Evolutionary conservation across 2,329 filamentous ascomycete genomes (phyloP).

Genomic region (Neonectria faginata): DNA sequence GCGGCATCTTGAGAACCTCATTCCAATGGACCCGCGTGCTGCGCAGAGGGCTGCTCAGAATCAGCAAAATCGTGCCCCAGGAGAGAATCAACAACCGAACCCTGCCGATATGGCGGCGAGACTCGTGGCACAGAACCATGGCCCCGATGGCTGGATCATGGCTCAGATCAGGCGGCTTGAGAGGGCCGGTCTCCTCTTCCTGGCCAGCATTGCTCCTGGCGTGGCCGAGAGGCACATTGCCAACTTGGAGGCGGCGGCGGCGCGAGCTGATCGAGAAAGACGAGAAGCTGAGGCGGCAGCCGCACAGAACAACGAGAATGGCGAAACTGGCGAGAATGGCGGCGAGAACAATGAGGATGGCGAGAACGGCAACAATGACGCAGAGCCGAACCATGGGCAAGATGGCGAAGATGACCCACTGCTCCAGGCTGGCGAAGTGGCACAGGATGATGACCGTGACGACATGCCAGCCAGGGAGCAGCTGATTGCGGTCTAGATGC

Average conservation of each 20-base stretch:
- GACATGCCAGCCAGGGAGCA: constrained; percentile 37
- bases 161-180: constrained; percentile 65
- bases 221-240: constrained; percentile 74
- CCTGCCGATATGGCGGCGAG: constrained; percentile 66
- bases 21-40: constrained; percentile 62
- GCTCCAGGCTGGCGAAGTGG: constrained; percentile 36
- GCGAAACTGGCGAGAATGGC: constrained; percentile 31
- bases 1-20: constrained; percentile 68
- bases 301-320: constrained; percentile 35
- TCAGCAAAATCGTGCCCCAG: constrained; percentile 41
- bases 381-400: constrained; percentile 2
- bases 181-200: constrained; percentile 70
- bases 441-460: constrained; percentile 25
- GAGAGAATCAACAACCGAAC: constrained; percentile 50
- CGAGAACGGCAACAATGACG: constrained; percentile 23
- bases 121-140: constrained; percentile 58
- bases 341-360: constrained; percentile 38
- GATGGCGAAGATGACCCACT: constrained; percentile 17
- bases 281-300: constrained; percentile 56
- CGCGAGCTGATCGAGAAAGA: constrained; percentile 57
- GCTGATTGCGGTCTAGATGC: constrained; percentile 35
- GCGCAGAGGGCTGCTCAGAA: constrained; percentile 34
- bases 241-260: constrained; percentile 64
- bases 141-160: constrained; percentile 49
- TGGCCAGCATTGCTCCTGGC: constrained; percentile 74